Evolutionary conservation across 108 stramenopile species (phyloP), one percentile per base, ranked within the genome.

Genomic region (Mediolabrus comicus): DNA sequence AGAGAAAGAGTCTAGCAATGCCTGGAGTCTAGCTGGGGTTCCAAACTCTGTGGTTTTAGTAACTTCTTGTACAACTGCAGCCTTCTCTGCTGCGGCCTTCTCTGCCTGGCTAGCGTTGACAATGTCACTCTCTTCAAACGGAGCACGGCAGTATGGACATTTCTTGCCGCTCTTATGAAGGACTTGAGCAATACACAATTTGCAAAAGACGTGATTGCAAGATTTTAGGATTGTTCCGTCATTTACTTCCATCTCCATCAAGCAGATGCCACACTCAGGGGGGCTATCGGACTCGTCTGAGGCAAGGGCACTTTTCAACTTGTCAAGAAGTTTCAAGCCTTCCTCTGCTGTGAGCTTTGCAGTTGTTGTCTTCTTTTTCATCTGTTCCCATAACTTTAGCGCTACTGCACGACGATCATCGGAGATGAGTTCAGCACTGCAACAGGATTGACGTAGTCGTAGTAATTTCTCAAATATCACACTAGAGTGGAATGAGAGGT

Each of bases 381-480:
- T 59, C 28, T 83, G 66, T 24, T 85, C 59, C 68, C 80, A 80
- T 1, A 86, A 59, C 9, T 72, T 62, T 13, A 64, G 28, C 5
- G 85, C 84, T 36, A 56, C 32, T 16, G 85, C 80, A 12, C 80
- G 68, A 13, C 83, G 41, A 13, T 85, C 87, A 28, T 66, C 6
- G 0, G 83, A 51, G 11, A 89, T 49, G 5, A 89, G 61, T 14
- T 35, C 31, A 7, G 43, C 72, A 33, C 64, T 55, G 58, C 86
- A 87, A 54, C 88, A 87, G 0, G 85, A 80, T 53, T 89, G 88
- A 10, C 88, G 83, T 7, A 89, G 49, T 4, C 88, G 84, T 2
- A 87, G 65, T 3, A 87, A 38, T 39, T 79, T 80, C 61, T 84
- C 85, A 70, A 88, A 80, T 19, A 88, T 80, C 39, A 56, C 30